Conservation (phyloP, 2,329 filamentous ascomycete species). For the Pseudocercospora macadamiae region DNA sequence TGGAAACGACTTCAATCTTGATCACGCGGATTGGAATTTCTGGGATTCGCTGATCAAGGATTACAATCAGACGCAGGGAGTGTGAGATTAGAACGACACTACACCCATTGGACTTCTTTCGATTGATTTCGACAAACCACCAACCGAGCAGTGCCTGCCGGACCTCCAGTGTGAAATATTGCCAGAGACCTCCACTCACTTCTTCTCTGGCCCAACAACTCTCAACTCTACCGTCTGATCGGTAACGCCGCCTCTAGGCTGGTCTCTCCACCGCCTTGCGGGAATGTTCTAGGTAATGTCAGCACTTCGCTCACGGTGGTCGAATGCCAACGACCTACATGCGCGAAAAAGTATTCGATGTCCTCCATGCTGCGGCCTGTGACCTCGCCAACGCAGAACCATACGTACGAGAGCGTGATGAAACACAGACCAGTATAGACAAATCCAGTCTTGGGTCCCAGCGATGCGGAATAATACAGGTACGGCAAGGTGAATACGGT, state of each 20-base stretch:
- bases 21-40: constrained; percentile 28
- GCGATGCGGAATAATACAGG: neutral
- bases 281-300: neutral
- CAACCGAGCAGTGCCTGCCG: too few relatives aligned
- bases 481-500: neutral
- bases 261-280: neutral
- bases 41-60: constrained; percentile 31
- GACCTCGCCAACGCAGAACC: neutral
- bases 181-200: too few relatives aligned
- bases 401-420: neutral
- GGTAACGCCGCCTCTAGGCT: neutral
- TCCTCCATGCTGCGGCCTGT: neutral
- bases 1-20: constrained; percentile 21
- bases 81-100: neutral
- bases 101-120: too few relatives aligned
- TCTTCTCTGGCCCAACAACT: neutral
- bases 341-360: neutral
- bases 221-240: neutral
- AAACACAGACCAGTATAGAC: neutral
- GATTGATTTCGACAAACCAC: too few relatives aligned
- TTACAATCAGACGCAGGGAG: constrained; percentile 15
- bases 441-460: neutral
- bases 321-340: neutral
- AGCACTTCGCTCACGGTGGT: neutral
- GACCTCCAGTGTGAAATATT: too few relatives aligned